Evolutionary conservation across 495 filamentous ascomycete genomes (phyloP).

Genomic region (Penicillium flavigenum): DNA sequence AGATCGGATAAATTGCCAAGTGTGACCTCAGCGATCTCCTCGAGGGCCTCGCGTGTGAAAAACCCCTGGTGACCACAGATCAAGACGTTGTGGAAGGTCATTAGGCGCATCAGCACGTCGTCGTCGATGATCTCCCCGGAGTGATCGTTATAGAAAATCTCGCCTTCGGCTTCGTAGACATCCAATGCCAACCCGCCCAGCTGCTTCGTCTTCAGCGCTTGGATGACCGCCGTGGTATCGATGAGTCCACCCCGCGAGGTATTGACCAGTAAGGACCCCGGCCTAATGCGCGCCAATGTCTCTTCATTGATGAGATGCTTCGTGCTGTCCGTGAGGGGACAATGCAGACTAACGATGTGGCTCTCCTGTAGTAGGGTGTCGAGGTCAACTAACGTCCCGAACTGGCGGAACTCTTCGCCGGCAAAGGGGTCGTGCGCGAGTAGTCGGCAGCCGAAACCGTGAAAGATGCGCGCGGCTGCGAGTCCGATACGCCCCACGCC

Average conservation of each 20-base stretch:
- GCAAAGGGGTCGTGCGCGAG: conserved; percentile 59
- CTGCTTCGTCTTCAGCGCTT: conserved; percentile 56
- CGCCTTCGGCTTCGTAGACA: conserved; percentile 77
- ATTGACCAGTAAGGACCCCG: conserved; percentile 62
- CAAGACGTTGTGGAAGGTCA: conserved; percentile 69
- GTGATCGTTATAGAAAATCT: conserved; percentile 64
- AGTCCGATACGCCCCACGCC: conserved; percentile 40
- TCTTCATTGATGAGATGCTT: conserved; percentile 58
- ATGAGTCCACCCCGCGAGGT: conserved; percentile 66
- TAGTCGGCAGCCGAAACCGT: conserved; percentile 62
- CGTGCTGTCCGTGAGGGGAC: conserved; percentile 59
- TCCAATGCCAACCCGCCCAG: conserved; percentile 77
- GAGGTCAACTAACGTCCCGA: conserved; percentile 54
- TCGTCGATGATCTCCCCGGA: conserved; percentile 67
- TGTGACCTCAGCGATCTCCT: conserved; percentile 63
- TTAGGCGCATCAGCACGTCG: conserved; percentile 64
- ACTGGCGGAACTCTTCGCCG: conserved; percentile 45
- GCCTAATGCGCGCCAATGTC: conserved; percentile 56
- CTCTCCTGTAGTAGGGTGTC: conserved; percentile 52
- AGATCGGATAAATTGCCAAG: conserved; percentile 51
- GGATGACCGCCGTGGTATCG: conserved; percentile 57
- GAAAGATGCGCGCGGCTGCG: conserved; percentile 44
- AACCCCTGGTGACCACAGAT: conserved; percentile 70
- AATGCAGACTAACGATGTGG: conserved; percentile 65
- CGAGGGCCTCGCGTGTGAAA: conserved; percentile 65